phyloP scores from a whole-genome alignment of 2,329 filamentous ascomycete species.

The Aspergillus clavatus region DNA sequence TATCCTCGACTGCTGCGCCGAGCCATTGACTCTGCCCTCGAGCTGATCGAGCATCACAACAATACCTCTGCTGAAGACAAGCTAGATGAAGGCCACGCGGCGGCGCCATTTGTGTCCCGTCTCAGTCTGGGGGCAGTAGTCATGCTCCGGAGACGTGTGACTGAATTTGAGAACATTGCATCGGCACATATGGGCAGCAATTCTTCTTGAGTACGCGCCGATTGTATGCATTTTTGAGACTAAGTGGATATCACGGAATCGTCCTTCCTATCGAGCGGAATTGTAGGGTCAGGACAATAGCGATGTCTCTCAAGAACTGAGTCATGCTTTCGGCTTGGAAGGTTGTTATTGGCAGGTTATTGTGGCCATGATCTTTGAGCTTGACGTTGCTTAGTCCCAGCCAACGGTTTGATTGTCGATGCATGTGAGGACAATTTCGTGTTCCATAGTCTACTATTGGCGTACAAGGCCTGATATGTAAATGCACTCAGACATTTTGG shows the following conservation, averaged over 20 bases:
- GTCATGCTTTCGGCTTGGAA: neutral
- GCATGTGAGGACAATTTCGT: neutral
- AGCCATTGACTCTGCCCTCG: slow-evolving; percentile 22
- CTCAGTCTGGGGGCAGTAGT: slow-evolving; percentile 31
- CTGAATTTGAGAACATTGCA: slow-evolving; percentile 24
- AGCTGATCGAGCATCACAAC: slow-evolving; percentile 27
- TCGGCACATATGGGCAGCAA: neutral
- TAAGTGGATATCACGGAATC: neutral
- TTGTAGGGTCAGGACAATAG: neutral
- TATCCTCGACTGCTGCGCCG: slow-evolving; percentile 21
- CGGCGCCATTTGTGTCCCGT: slow-evolving; percentile 27
- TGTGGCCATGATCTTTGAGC: neutral
- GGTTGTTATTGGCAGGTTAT: neutral
- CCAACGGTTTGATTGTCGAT: neutral
- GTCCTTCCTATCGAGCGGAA: neutral
- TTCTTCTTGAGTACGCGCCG: neutral
- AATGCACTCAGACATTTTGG: neutral
- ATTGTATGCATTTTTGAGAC: neutral
- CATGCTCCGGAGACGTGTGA: slow-evolving; percentile 27
- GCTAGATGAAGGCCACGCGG: slow-evolving; percentile 10
- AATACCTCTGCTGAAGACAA: slow-evolving; percentile 16
- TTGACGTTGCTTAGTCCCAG: neutral
- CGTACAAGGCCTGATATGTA: neutral
- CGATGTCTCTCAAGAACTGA: neutral
- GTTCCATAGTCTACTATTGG: neutral